Evolutionary conservation across 2,329 filamentous ascomycete genomes (phyloP), one percentile per base, ranked within the genome.

Genomic region (Curvularia lunata): DNA sequence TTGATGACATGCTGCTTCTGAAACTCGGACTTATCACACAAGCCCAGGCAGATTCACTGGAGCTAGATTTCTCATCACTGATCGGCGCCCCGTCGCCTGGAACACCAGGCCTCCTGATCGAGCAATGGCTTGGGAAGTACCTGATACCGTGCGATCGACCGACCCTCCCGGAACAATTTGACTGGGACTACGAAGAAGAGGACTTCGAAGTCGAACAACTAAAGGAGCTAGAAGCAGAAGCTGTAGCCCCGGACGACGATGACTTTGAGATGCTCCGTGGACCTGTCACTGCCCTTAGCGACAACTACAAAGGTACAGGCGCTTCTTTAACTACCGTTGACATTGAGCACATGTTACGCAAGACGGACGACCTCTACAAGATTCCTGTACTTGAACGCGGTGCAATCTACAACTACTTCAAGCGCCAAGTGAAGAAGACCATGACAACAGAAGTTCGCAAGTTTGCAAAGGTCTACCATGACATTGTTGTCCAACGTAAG

Each of bases 351-450:
- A 65, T 78, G 32, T 63, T 82, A 41, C 65, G 77, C 49, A 61
- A 58, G 6, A 72, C 74, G 21, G 48, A 79, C 0, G 83, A 93
- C 63, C 74, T 94, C 16, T 91, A 85, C 76, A 79, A 82, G 0
- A 84, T 94, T 10, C 81, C 82, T 0, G 65, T 75, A 0, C 72
- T 77, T 3, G 73, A 82, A 18, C 86, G 91, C 5, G 88, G 88
- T 0, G 79, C 82, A 0, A 79, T 94, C 0, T 96, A 93, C 74
- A 83, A 85, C 42, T 79, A 85, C 54, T 82, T 94, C 54, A 85
- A 88, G 63, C 75, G 80, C 1, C 73, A 80, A 50, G 74, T 86
- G 1, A 83, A 91, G 52, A 74, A 75, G 1, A 69, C 75, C 1
- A 75, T 88, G 1, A 67, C 78, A 1, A 55, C 70, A 0, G 69